Evolutionary conservation across 2,329 filamentous ascomycete species (phyloP), one percentile per base, ranked within the genome.

Genomic region (Epicoccum sorghinum): DNA sequence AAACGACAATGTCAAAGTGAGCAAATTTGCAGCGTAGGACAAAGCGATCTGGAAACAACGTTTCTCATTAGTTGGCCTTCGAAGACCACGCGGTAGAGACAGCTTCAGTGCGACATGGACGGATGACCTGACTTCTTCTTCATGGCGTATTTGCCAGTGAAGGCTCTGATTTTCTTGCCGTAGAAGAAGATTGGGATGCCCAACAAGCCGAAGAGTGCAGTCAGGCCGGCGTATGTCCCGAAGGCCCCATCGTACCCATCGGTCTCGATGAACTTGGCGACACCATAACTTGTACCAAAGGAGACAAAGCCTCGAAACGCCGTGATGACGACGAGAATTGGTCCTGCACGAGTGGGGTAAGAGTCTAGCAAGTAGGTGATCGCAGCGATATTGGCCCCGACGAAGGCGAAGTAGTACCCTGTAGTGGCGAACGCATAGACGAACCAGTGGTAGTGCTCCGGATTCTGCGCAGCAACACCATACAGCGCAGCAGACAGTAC

Each of bases 301-400:
- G 73, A 77, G 7, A 81, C 75, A 37, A 81, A 74, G 0, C 78
- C 78, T 2, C 78, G 69, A 57, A 79, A 71, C 4, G 79, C 77
- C 44, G 77, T 80, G 27, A 81, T 77, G 32, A 81, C 73, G 3
- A 81, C 74, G 18, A 81, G 60, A 2, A 79, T 54, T 0, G 78
- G 75, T 0, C 76, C 76, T 4, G 77, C 73, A 2, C 75, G 69
- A 3, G 71, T 69, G 1, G 78, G 78, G 49, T 80, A 81, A 1
- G 74, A 71, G 49, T 81, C 79, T 2, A 81, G 71, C 4, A 78
- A 60, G 53, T 78, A 79, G 0, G 77, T 79, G 44, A 79, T 78
- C 0, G 70, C 77, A 4, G 76, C 75, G 47, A 80, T 79, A 55
- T 80, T 80, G 7, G 73, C 73, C 0, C 77, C 75, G 14, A 78